Evolutionary conservation across 371 early-diverging fungal species (phyloP).

Genomic region (Funneliformis caledonium): DNA sequence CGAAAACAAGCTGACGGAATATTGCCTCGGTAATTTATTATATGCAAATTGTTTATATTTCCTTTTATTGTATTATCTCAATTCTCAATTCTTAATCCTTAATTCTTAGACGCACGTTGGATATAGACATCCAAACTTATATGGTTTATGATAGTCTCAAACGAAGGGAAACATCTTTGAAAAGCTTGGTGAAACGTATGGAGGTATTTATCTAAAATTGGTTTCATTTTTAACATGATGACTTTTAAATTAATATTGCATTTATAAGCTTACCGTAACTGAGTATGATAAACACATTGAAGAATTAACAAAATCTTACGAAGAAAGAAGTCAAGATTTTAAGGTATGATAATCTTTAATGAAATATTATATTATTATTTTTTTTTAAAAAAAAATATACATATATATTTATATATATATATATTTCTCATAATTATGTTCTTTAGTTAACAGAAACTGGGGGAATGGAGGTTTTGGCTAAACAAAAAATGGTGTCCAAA

Average conservation of each 20-base stretch:
- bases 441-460: conserved; percentile 9
- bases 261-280: not conserved
- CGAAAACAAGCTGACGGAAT: not conserved
- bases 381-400: too few species aligned
- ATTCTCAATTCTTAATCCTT: not conserved
- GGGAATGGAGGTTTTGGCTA: not conserved
- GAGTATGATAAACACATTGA: conserved; percentile 20
- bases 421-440: not conserved
- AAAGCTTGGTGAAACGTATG: not conserved
- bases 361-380: not conserved
- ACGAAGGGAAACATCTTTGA: conserved; percentile 3
- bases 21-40: conserved; percentile 8
- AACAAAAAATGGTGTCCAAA: conserved; percentile 22
- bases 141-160: conserved; percentile 33
- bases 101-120: not conserved
- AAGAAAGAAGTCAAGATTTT: conserved; percentile 12
- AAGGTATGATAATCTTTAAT: conserved; percentile 3
- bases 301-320: conserved; percentile 13
- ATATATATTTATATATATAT: not conserved
- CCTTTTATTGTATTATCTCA: not conserved
- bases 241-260: not conserved
- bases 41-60: not conserved
- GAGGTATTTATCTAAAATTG: not conserved
- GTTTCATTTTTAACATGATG: not conserved
- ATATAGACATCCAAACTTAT: conserved; percentile 39